Percentiles rank a stretch among this genome's conserved stretches.
These are phyloP conservation scores for Xanthoceras sorbifolium DNA, from an alignment of 345 rosid species.

Conservation along the genomic window DNA sequence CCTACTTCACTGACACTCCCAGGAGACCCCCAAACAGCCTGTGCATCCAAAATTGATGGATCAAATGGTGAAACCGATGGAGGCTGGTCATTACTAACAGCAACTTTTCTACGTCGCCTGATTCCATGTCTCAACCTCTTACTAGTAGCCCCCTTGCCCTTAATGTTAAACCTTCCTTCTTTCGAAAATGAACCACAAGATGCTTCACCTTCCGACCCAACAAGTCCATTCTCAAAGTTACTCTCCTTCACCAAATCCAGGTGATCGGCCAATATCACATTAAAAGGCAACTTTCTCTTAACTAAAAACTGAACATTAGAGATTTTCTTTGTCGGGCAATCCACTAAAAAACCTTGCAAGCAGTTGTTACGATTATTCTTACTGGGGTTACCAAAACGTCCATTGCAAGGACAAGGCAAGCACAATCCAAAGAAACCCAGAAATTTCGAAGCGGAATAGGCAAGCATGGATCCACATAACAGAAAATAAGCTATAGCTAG, in stretches of 20 bases:
- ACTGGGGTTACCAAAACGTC: conserved; percentile 40
- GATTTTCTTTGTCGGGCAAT: conserved; percentile 43
- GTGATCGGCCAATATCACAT: conserved; percentile 38
- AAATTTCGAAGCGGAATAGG: conserved; percentile 49
- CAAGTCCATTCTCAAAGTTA: conserved; percentile 20
- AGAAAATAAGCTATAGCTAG: conserved; percentile 48
- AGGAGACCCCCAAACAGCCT: conserved; percentile 32
- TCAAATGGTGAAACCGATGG: conserved; percentile 43
- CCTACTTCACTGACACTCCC: conserved; percentile 25
- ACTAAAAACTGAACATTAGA: conserved; percentile 44
- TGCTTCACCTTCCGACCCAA: conserved; percentile 33
- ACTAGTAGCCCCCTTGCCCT: conserved; percentile 30
- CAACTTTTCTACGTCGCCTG: conserved; percentile 41
- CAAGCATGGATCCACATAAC: conserved; percentile 51
- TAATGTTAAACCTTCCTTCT: conserved; percentile 38
- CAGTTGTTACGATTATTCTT: conserved; percentile 32
- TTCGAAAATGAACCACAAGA: conserved; percentile 30
- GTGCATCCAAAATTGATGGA: conserved; percentile 25
- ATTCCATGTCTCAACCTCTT: conserved; percentile 42
- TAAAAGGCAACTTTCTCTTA: conserved; percentile 46
- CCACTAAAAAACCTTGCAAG: conserved; percentile 45
- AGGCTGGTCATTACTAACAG: conserved; percentile 26
- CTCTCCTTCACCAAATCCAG: conserved; percentile 20
- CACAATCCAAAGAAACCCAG: conserved; percentile 51
- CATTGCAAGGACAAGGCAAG: conserved; percentile 66